phyloP scores from a whole-genome alignment of 805 yeast species.

The Debaryomyces castellii region DNA sequence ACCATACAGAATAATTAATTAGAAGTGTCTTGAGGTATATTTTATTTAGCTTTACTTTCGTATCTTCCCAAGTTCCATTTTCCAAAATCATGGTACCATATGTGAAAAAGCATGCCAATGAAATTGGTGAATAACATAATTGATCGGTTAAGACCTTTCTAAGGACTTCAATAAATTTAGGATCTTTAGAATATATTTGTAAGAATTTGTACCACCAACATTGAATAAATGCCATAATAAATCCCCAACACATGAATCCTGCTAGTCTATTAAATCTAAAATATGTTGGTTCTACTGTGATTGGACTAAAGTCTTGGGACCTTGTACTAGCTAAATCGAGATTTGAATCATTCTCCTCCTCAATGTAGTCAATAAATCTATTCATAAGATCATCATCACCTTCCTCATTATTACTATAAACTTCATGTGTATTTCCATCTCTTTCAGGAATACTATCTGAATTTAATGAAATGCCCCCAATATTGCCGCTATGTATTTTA shows the following conservation, averaged over 20 bases:
- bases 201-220: slow-evolving; percentile 86
- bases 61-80: slow-evolving; percentile 62
- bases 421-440: slow-evolving; percentile 10
- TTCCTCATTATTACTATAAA: background rate
- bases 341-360: slow-evolving; percentile 23
- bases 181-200: slow-evolving; percentile 79
- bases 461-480: slow-evolving; percentile 17
- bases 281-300: slow-evolving; percentile 24
- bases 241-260: slow-evolving; percentile 87
- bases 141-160: slow-evolving; percentile 91
- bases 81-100: slow-evolving; percentile 84
- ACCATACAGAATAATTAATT: slow-evolving; percentile 76
- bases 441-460: slow-evolving; percentile 10
- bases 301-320: slow-evolving; percentile 6
- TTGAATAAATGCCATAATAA: slow-evolving; percentile 76
- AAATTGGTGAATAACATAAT: slow-evolving; percentile 82
- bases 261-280: slow-evolving; percentile 71
- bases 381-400: slow-evolving; percentile 20
- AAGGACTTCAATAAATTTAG: slow-evolving; percentile 79
- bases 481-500: slow-evolving; percentile 2
- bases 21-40: slow-evolving; percentile 68
- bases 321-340: slow-evolving; percentile 7
- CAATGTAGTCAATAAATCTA: slow-evolving; percentile 32
- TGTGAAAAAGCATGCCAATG: slow-evolving; percentile 74
- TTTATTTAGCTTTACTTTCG: slow-evolving; percentile 60